Evolutionary conservation across 352 stramenopile genomes (phyloP), one percentile per base, ranked within the genome.

Genomic region (Globisporangium paddicum): DNA sequence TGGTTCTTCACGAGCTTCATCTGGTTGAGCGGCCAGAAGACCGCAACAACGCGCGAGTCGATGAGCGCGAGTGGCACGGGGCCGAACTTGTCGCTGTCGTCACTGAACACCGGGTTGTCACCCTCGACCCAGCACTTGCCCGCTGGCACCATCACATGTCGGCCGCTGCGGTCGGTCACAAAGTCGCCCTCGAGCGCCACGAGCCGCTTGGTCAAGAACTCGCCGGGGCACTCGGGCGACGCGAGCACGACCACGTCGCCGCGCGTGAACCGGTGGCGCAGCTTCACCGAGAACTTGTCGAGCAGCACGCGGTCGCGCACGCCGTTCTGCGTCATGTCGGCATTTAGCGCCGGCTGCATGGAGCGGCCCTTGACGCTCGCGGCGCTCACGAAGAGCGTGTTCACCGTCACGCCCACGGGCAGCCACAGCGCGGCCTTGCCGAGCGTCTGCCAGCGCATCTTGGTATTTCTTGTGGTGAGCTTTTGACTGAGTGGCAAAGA

Each of bases 101-200:
- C 82, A 64, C 81, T 92, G 62, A 86, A 82, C 40, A 64, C 71
- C 2, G 71, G 58, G 63, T 89, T 92, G 68, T 95, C 86, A 41
- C 86, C 83, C 51, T 95, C 83, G 41, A 95, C 71, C 86, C 86
- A 95, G 72, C 86, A 95, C 66, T 88, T 89, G 61, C 86, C 86
- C 42, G 73, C 66, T 1, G 86, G 86, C 16, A 95, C 66, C 44
- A 83, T 47, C 35, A 62, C 63, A 54, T 62, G 55, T 10, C 50
- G 44, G 14, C 76, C 71, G 16, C 41, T 67, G 49, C 74, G 71
- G 55, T 86, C 81, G 42, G 73, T 73, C 37, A 95, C 69, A 5
- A 88, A 60, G 54, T 95, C 86, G 4, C 83, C 86, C 58, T 93
- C 82, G 25, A 93, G 46, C 13, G 73, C 86, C 40, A 93, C 71